Evolutionary conservation across 768 basidiomycete species (phyloP).

Genomic region (Rhodotorula diobovata): DNA sequence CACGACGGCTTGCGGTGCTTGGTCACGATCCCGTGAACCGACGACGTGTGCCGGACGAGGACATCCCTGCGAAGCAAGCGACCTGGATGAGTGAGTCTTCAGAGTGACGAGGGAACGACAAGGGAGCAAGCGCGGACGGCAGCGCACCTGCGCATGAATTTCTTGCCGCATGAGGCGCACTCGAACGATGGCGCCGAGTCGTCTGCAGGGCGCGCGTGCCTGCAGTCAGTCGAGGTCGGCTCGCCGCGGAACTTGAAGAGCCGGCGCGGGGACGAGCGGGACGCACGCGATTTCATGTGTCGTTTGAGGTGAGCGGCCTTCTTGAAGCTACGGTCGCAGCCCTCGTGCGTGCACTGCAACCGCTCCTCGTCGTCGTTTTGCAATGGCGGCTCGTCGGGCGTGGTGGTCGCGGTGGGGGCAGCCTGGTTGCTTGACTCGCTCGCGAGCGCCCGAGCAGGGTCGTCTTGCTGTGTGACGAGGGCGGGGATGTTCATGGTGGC

Average conservation of each 20-base stretch:
- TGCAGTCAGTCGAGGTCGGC: too few relatives aligned
- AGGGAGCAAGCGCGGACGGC: too few relatives aligned
- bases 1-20: too few relatives aligned
- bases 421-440: too few relatives aligned
- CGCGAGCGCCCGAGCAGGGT: too few relatives aligned
- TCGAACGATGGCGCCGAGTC: neutral
- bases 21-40: too few relatives aligned
- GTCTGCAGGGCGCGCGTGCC: neutral
- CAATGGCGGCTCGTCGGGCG: too few relatives aligned
- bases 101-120: too few relatives aligned
- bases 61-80: neutral
- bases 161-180: neutral
- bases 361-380: too few relatives aligned
- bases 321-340: neutral
- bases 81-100: neutral
- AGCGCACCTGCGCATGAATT: neutral
- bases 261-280: neutral
- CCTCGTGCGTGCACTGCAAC: neutral
- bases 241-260: neutral
- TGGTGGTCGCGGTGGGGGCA: too few relatives aligned
- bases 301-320: neutral
- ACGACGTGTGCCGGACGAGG: neutral
- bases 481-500: too few relatives aligned
- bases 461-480: too few relatives aligned
- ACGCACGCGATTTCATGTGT: constrained; percentile 2